Evolutionary conservation across 306 rosid species (phyloP), one percentile per base, ranked within the genome.

Genomic region (Rubus idaeus): DNA sequence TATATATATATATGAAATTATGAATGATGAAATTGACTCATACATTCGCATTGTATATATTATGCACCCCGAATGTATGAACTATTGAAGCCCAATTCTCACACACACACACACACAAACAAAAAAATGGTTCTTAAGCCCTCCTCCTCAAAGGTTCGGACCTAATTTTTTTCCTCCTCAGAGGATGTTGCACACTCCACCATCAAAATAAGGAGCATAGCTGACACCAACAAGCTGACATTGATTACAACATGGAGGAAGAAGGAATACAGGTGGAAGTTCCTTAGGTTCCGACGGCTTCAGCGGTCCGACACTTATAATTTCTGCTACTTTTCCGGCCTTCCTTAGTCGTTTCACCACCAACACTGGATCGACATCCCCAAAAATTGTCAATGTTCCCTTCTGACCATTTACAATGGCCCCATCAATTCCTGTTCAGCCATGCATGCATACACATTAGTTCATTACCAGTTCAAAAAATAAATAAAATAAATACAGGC

Each of bases 361-460:
- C 58, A 46, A 2, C 10, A 69, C 58, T 69, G 74, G 74, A 23
- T 69, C 74, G 6, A 47, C 58, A 21, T 69, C 58, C 11, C 74
- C 74, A 20, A 12, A n/a, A 13, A 69, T 44, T 0, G 13, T 69
- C 2, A 69, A 3, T 35, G 20, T 12, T 47, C 74, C 58, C 58
- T 69, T 69, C 40, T 69, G 20, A 20, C 41, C 74, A 47, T 69
- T 14, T 10, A 69, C 58, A 0, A 10, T n/a, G n/a, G n/a, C n/a
- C n/a, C 39, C 39, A 69, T 14, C 56, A 47, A 69, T 69, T 11
- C 74, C 58, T 69, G 57, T 23, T 26, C 35, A 50, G 20, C 11
- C 5, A 68, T 13, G 35, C 35, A 4, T 50, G 2, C 10, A 46
- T 0, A 46, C 50, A 46, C 55, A 13, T 18, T 18, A 50, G 55